phyloP scores from a whole-genome alignment of 2,329 filamentous ascomycete genomes.

The Ophiostoma himal-ulmi region DNA sequence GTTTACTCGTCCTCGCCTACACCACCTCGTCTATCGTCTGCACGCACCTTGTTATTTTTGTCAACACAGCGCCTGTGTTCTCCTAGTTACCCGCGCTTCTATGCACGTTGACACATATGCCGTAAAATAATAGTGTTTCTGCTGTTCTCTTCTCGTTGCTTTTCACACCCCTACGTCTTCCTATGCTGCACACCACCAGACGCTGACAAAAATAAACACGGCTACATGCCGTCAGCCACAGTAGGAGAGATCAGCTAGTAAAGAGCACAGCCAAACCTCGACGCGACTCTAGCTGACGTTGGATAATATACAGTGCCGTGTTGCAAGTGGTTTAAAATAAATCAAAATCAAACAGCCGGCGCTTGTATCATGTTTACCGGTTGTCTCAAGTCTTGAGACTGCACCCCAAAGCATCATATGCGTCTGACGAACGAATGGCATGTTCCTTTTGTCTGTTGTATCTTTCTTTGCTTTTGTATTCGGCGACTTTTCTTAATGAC shows the following conservation, averaged over 20 bases:
- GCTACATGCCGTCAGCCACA: constrained; percentile 9
- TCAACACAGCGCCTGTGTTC: background rate
- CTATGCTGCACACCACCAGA: background rate
- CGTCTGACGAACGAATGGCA: background rate
- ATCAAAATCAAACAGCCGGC: background rate
- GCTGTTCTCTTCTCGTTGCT: background rate
- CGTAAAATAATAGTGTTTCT: background rate
- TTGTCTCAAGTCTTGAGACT: background rate
- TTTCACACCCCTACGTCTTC: background rate
- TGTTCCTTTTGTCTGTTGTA: background rate
- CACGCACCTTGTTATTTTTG: constrained; percentile 9
- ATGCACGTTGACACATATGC: background rate
- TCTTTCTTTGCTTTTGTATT: background rate
- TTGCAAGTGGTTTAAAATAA: background rate
- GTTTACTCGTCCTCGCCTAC: background rate
- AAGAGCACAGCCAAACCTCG: background rate
- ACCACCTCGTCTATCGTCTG: background rate
- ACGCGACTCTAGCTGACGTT: background rate
- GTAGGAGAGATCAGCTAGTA: background rate
- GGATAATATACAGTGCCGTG: background rate
- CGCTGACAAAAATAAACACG: constrained; percentile 12
- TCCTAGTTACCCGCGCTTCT: background rate
- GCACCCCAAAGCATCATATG: background rate
- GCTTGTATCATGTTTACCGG: constrained; percentile 1
- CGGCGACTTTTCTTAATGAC: background rate